Evolutionary conservation across 2,329 filamentous ascomycete species (phyloP), one percentile per base, ranked within the genome.

Genomic region (Epicoccum nigrum): DNA sequence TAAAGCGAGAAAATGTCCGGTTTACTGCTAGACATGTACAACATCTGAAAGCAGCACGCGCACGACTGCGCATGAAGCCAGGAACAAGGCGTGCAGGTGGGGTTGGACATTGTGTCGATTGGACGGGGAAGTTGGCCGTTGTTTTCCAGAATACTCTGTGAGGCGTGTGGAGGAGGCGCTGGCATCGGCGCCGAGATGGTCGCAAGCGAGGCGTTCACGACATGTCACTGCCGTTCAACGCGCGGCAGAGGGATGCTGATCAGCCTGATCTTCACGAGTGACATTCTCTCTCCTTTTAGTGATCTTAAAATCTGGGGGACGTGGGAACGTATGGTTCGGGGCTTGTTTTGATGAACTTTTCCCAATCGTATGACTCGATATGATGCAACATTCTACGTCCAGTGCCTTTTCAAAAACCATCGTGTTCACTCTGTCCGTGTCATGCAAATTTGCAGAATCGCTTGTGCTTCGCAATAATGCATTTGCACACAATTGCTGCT

Each of bases 161-260:
- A 25, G 23, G n/a, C n/a, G n/a, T n/a, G n/a, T n/a, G n/a, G n/a
- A n/a, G n/a, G n/a, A n/a, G n/a, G 23, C 23, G 23, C 23, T 25
- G 6, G 23, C 9, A 7, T 25, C 9, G 6, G 3, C 6, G 23
- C 23, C 23, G 23, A 25, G 9, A 4, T 25, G 23, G 23, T 6
- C 6, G 5, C 8, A 23, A 17, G 21, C 12, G 34, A 42, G 42
- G 31, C 42, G 25, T 51, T 32, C 13, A 33, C 32, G 25, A 37
- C 37, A 46, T 46, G 37, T 52, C 49, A 52, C 49, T 46, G 23
- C 40, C 20, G 37, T 32, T 11, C 32, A 11, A 37, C 30, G 31
- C 27, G 15, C 6, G 32, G 35, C 17, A 32, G 19, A 42, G 34
- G 15, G 25, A 23, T 23, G 15, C 35, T 28, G 32, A 35, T 46